phyloP scores from a whole-genome alignment of 305 asterid species.

The Solanum chacoense region DNA sequence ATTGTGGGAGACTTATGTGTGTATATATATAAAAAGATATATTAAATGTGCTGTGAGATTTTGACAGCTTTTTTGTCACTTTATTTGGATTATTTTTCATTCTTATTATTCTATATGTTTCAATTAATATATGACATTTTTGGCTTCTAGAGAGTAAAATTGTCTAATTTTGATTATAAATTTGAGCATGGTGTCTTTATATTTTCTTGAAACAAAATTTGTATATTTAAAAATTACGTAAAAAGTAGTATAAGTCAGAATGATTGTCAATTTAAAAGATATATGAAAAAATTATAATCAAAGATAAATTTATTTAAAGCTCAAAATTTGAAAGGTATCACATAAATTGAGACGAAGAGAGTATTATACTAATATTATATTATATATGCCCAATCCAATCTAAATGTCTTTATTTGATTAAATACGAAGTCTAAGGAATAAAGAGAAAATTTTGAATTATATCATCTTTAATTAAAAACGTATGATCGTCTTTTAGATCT shows the following conservation, averaged over 20 bases:
- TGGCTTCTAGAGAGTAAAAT: neutral
- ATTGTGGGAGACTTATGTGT: neutral
- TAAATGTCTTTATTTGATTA: too few species aligned
- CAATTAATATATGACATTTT: too few species aligned
- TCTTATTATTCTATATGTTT: too few species aligned
- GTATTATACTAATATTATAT: neutral
- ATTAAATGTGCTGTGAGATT: neutral
- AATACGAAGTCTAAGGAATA: too few species aligned
- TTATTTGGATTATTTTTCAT: neutral
- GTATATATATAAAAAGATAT: neutral
- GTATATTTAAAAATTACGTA: too few species aligned
- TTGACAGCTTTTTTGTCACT: neutral
- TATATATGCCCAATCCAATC: too few species aligned
- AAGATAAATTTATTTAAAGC: neutral
- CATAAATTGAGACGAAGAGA: too few species aligned
- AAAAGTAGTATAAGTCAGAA: too few species aligned
- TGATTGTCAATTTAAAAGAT: too few species aligned
- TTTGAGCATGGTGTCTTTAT: neutral
- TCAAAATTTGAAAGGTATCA: neutral
- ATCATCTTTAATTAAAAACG: too few species aligned
- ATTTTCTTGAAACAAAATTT: too few species aligned
- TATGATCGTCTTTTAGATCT: neutral
- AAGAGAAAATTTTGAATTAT: neutral
- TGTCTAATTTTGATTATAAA: too few species aligned
- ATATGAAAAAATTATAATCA: neutral